phyloP scores from a whole-genome alignment of 352 stramenopile genomes.

The Globisporangium cystogenes region DNA sequence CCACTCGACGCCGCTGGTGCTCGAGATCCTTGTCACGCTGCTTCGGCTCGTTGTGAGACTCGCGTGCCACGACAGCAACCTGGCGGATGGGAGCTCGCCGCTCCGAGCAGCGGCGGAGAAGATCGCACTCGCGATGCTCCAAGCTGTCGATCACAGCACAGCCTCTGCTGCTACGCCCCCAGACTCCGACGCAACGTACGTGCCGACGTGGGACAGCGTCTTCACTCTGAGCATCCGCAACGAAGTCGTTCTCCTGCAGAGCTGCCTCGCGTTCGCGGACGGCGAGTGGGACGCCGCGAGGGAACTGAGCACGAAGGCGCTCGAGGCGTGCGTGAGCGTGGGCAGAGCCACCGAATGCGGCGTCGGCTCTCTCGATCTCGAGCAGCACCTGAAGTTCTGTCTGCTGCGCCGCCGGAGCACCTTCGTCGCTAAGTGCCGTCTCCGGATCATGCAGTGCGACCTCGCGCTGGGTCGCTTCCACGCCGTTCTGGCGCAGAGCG shows the following conservation, averaged over 20 bases:
- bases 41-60: conserved; percentile 26
- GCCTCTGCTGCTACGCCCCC: neutral
- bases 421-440: conserved; percentile 30
- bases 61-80: conserved; percentile 21
- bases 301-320: conserved; percentile 17
- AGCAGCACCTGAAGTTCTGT: conserved; percentile 35
- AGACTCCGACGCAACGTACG: neutral
- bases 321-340: conserved; percentile 9
- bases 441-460: conserved; percentile 31
- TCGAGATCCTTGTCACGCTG: conserved; percentile 24
- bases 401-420: conserved; percentile 24
- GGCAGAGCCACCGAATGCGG: neutral
- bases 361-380: conserved; percentile 16
- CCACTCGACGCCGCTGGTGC: conserved; percentile 11
- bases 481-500: conserved; percentile 19
- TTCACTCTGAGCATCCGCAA: conserved; percentile 12
- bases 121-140: conserved; percentile 21
- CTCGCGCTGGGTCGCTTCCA: conserved; percentile 26
- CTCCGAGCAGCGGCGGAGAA: conserved; percentile 21
- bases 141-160: conserved; percentile 6
- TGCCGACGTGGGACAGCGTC: neutral
- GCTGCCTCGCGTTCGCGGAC: conserved; percentile 25
- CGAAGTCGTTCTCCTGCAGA: conserved; percentile 32
- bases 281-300: conserved; percentile 29
- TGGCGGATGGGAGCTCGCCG: conserved; percentile 17